Evolutionary conservation across 2,329 filamentous ascomycete species (phyloP), one percentile per base, ranked within the genome.

Genomic region (Huntiella omanensis): DNA sequence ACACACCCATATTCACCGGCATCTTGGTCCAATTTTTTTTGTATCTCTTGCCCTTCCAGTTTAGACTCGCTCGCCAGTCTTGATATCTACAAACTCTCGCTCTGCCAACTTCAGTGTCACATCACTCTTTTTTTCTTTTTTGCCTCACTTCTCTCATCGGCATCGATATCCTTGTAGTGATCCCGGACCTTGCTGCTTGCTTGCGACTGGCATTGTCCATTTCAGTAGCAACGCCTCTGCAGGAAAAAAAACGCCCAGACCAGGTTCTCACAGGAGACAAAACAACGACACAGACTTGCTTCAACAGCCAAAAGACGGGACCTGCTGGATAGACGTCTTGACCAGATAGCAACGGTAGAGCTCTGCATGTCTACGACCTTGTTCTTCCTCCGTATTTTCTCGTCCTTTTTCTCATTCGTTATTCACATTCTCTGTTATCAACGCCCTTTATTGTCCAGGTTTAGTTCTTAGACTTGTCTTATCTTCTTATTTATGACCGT

Each of bases 131-230:
- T 19, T 22, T 19, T 13, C 13, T 41, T 3, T 8, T 13, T 22
- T 8, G 8, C 40, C 40, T 32, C 8, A 28, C 19, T 32, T 28
- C 22, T 28, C 22, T 28, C 22, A 28, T 28, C 22, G 22, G 22
- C 22, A 28, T 28, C 40, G 10, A 41, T 4, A 41, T 41, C 40
- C 40, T 13, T 13, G 40, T 32, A 13, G 40, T 28, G 40, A 41
- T 41, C 40, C 40, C 33, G 40, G 40, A 41, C 40, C 33, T 28
- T 41, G 40, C 40, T 41, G 40, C 40, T 19, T 41, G 40, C 40
- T 41, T 41, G 15, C 15, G 13, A 13, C 40, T 41, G 22, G 22
- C 22, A 28, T 28, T 28, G 22, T 28, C 22, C 22, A 28, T 10
- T 41, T 13, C 33, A 28, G 22, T 28, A 28, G 22, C 40, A 32